phyloP scores from a whole-genome alignment of 1,284 basidiomycete species.

The Pyrrhoderma lamaoense region DNA sequence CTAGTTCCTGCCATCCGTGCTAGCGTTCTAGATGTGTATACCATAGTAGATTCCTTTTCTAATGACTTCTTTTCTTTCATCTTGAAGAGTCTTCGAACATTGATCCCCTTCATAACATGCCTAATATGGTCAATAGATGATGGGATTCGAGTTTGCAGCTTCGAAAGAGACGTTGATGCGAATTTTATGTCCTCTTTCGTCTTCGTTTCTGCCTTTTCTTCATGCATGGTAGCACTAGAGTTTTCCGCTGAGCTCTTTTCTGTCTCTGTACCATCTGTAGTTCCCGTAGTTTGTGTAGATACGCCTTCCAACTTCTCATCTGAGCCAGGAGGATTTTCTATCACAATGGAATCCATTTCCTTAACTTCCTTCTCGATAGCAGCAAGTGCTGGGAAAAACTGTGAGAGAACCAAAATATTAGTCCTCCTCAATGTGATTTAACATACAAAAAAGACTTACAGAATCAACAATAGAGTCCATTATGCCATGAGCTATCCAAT shows the following conservation, averaged over 20 bases:
- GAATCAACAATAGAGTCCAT: conserved; percentile 93
- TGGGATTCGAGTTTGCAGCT: neutral
- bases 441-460: neutral
- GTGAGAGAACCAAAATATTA: neutral
- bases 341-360: conserved; percentile 70
- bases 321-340: conserved; percentile 26
- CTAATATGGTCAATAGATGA: conserved; percentile 2
- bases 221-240: neutral
- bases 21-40: conserved; percentile 37
- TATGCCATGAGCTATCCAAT: conserved; percentile 93
- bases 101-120: neutral
- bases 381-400: conserved; percentile 80
- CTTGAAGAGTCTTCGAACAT: neutral
- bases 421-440: neutral
- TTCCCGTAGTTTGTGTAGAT: neutral
- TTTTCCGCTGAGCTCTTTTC: neutral
- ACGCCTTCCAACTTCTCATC: conserved; percentile 16
- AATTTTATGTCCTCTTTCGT: neutral
- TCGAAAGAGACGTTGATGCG: neutral
- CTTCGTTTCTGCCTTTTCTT: neutral
- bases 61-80: conserved; percentile 1
- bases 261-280: neutral
- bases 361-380: conserved; percentile 81
- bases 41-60: conserved; percentile 1
- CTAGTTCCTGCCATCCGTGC: conserved; percentile 77